A percentile compares a stretch with the other conserved stretches of the same genome.
Conservation (phyloP, 352 stramenopile genomes). For the Phytophthora cactorum region DNA sequence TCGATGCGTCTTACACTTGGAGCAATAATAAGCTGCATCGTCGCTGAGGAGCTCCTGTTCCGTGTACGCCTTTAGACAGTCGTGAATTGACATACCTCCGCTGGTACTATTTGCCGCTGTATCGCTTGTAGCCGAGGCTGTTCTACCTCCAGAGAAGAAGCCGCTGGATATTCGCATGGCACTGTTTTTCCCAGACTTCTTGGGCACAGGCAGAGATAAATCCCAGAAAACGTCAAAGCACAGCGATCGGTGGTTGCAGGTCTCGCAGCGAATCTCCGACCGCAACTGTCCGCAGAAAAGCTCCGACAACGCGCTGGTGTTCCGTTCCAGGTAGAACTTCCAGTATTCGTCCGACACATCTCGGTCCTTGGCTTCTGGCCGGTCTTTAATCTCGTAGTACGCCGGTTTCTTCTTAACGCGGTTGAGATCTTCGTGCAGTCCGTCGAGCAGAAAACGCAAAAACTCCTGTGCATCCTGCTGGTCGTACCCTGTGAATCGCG, state of each 20-base stretch:
- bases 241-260: slow-evolving; percentile 71
- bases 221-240: slow-evolving; percentile 91
- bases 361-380: slow-evolving; percentile 52
- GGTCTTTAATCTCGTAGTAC: slow-evolving; percentile 83
- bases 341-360: slow-evolving; percentile 87
- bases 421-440: slow-evolving; percentile 89
- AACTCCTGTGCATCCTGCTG: slow-evolving; percentile 93
- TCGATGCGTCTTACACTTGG: slow-evolving; percentile 76
- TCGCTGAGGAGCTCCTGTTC: slow-evolving; percentile 71
- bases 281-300: slow-evolving; percentile 86
- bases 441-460: slow-evolving; percentile 88
- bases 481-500: slow-evolving; percentile 82
- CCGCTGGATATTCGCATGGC: slow-evolving; percentile 43
- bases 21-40: slow-evolving; percentile 75
- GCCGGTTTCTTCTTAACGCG: slow-evolving; percentile 67
- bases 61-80: slow-evolving; percentile 78
- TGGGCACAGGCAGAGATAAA: slow-evolving; percentile 72
- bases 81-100: slow-evolving; percentile 55
- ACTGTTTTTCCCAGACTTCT: slow-evolving; percentile 58
- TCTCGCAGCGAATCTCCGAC: slow-evolving; percentile 78
- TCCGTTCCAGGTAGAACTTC: slow-evolving; percentile 79
- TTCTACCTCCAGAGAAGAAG: slow-evolving; percentile 40
- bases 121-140: slow-evolving; percentile 20
- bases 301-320: slow-evolving; percentile 72
- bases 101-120: slow-evolving; percentile 3